phyloP scores from a whole-genome alignment of 2,329 filamentous ascomycete species.

The Tolypocladium pustulatum region DNA sequence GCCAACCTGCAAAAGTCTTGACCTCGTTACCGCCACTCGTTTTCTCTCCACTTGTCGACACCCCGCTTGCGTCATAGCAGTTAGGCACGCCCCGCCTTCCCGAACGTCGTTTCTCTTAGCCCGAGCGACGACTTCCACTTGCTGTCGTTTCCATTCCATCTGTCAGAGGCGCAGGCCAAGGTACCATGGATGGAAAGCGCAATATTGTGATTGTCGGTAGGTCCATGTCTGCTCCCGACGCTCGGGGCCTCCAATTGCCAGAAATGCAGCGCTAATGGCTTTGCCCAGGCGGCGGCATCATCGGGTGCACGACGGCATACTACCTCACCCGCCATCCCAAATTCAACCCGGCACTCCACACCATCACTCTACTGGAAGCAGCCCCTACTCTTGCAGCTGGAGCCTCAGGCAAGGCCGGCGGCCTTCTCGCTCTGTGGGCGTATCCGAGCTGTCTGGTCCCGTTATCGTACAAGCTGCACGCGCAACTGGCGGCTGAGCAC shows the following conservation, averaged over 20 bases:
- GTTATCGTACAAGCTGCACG: constrained; percentile 74
- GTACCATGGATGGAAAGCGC: constrained; percentile 24
- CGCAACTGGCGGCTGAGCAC: constrained; percentile 75
- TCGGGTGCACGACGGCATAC: constrained; percentile 85
- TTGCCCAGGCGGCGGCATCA: constrained; percentile 71
- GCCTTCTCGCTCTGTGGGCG: constrained; percentile 82
- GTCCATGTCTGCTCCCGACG: constrained; percentile 6
- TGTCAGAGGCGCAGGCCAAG: background rate
- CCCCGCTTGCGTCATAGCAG: constrained; percentile 6
- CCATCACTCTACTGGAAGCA: constrained; percentile 80
- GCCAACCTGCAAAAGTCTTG: too few species aligned
- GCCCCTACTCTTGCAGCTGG: constrained; percentile 73
- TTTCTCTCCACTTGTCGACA: background rate
- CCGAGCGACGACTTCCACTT: background rate
- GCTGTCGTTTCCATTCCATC: background rate
- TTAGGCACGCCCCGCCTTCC: background rate
- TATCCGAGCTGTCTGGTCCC: constrained; percentile 79
- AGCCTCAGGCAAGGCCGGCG: constrained; percentile 90
- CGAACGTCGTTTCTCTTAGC: background rate
- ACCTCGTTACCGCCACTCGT: too few species aligned
- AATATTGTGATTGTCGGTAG: constrained; percentile 41
- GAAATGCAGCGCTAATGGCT: background rate
- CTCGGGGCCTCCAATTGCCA: constrained; percentile 1
- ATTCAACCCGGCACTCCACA: constrained; percentile 65
- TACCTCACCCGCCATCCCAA: constrained; percentile 78